Evolutionary conservation across 2,329 filamentous ascomycete genomes (phyloP).

Genomic region (Trichoderma citrinoviride): DNA sequence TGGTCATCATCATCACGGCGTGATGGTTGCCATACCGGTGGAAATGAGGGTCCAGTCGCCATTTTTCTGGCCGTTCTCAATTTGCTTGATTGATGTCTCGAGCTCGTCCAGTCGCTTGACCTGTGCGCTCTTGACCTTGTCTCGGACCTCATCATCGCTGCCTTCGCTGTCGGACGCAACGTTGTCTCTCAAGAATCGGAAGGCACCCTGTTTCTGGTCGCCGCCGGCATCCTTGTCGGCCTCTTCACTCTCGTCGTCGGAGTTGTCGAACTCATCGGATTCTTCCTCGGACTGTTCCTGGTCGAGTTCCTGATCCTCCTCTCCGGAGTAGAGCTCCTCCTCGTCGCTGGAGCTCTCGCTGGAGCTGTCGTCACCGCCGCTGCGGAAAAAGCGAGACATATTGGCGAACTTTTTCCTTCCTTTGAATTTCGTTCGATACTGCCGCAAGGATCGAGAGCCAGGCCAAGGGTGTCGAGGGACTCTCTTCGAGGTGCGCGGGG

Average conservation of each 20-base stretch:
- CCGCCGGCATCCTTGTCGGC: constrained; percentile 63
- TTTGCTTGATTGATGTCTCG: constrained; percentile 81
- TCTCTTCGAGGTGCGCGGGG: constrained; percentile 35
- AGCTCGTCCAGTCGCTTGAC: constrained; percentile 96
- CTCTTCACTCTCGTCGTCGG: constrained; percentile 53
- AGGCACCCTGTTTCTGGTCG: constrained; percentile 64
- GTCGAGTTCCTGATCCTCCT: constrained; percentile 43
- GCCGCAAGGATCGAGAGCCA: constrained; percentile 23
- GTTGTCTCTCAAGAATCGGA: constrained; percentile 77
- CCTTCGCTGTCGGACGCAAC: constrained; percentile 73
- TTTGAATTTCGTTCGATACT: constrained; percentile 10
- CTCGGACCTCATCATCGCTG: constrained; percentile 81
- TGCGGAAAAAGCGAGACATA: constrained; percentile 98
- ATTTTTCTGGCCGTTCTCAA: constrained; percentile 97
- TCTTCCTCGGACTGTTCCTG: constrained; percentile 39
- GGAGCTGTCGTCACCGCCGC: constrained; percentile 86
- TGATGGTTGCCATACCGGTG: constrained; percentile 59
- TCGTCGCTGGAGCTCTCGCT: constrained; percentile 86
- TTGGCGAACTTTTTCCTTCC: constrained; percentile 40
- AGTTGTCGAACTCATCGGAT: constrained; percentile 40
- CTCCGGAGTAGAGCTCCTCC: constrained; percentile 80
- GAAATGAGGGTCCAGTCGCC: constrained; percentile 95
- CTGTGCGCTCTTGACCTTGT: constrained; percentile 94
- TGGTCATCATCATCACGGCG: neutral
- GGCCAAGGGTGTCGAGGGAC: constrained; percentile 17